Evolutionary conservation across 2,329 filamentous ascomycete species (phyloP).

Genomic region (Tympanopsis confertula): DNA sequence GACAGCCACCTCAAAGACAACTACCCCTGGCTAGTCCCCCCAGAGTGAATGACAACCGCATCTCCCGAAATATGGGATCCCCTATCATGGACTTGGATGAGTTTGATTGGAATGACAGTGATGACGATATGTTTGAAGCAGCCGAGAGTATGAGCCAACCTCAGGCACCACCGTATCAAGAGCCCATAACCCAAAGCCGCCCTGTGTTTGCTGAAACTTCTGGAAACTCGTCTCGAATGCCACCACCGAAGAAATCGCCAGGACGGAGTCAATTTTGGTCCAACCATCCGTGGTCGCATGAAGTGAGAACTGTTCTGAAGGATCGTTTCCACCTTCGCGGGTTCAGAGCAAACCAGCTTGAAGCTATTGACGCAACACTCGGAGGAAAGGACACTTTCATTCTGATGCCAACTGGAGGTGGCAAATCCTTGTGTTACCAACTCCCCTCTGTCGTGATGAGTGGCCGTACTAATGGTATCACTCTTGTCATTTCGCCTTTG

Average conservation of each 20-base stretch:
- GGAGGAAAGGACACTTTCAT: constrained; percentile 83
- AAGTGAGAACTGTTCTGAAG: constrained; percentile 71
- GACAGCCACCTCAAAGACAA: too few species aligned
- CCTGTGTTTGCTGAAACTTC: constrained; percentile 25
- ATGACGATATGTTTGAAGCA: constrained; percentile 27
- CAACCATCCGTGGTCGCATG: constrained; percentile 67
- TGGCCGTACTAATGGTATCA: constrained; percentile 75
- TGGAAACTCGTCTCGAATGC: constrained; percentile 18
- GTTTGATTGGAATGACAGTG: constrained; percentile 23
- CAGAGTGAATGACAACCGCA: too few species aligned
- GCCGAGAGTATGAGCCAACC: constrained; percentile 21
- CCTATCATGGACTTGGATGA: too few species aligned
- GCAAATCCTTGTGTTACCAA: constrained; percentile 95
- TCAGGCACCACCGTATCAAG: constrained; percentile 7
- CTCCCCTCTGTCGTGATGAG: constrained; percentile 73
- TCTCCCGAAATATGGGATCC: too few species aligned
- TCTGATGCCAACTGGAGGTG: constrained; percentile 93
- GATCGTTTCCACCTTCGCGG: constrained; percentile 74
- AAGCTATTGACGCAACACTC: constrained; percentile 90
- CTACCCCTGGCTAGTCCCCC: too few species aligned
- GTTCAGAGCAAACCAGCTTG: constrained; percentile 82
- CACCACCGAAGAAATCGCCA: constrained; percentile 3
- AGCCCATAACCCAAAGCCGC: constrained; percentile 13
- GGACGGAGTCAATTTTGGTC: constrained; percentile 3
- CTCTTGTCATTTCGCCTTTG: constrained; percentile 86